These are phyloP conservation scores for Suillus bovinus DNA, from an alignment of 768 basidiomycete genomes.

Conservation along the genomic window DNA sequence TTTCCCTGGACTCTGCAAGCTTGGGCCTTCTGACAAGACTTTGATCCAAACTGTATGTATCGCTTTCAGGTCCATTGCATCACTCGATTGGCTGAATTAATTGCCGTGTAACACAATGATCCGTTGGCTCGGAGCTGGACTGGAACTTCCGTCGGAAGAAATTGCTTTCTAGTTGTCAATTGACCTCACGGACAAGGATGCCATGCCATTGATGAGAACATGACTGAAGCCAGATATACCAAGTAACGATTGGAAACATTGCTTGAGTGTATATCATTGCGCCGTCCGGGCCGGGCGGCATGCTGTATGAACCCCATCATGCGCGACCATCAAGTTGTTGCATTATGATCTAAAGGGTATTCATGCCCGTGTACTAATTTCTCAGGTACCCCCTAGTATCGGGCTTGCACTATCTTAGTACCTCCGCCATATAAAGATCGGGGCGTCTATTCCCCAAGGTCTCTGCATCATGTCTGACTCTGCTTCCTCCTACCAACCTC, in stretches of 20 bases:
- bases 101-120: too few species aligned
- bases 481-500: not conserved
- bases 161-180: not conserved
- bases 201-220: not conserved
- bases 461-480: not conserved
- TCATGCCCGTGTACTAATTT: not conserved
- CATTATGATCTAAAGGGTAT: not conserved
- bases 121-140: not conserved
- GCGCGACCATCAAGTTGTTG: not conserved
- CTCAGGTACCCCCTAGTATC: not conserved
- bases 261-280: too few species aligned
- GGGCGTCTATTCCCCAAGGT: not conserved
- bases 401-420: not conserved
- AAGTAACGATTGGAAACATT: too few species aligned
- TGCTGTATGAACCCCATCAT: not conserved
- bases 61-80: not conserved
- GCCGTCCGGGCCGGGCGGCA: too few species aligned
- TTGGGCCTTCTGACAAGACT: not conserved
- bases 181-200: not conserved
- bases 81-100: not conserved
- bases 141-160: not conserved
- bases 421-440: constrained; percentile 1
- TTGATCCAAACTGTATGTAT: not conserved
- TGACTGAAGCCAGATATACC: too few species aligned
- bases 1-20: too few species aligned